Percentiles rank a stretch among this genome's conserved stretches.
Conservation (phyloP, 495 filamentous ascomycete genomes). For the Extremus antarcticus region DNA sequence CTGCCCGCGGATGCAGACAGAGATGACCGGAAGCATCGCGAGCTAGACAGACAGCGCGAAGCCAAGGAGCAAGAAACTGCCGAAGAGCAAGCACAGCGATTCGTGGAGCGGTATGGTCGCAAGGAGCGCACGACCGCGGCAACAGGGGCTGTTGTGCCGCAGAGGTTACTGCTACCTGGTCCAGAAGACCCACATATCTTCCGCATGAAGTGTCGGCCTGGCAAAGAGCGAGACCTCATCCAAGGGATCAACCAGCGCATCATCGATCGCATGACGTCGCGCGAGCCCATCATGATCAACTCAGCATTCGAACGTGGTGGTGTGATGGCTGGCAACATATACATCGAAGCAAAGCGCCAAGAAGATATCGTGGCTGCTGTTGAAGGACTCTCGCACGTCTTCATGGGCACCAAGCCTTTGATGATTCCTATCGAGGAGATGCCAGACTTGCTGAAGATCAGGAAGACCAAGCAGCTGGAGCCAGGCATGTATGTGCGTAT, state of each 20-base stretch:
- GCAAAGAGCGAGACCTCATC: constrained; percentile 87
- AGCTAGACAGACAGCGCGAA: constrained; percentile 86
- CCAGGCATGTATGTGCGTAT: constrained; percentile 89
- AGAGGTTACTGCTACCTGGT: constrained; percentile 77
- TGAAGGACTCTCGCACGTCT: constrained; percentile 74
- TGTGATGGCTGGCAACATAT: constrained; percentile 86
- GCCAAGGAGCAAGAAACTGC: constrained; percentile 75
- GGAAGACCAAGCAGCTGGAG: constrained; percentile 73
- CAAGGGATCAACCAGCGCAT: constrained; percentile 77
- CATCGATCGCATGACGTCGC: constrained; percentile 61
- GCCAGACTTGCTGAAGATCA: constrained; percentile 84
- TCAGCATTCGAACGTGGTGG: constrained; percentile 83
- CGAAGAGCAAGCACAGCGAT: constrained; percentile 78
- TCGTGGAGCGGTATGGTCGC: constrained; percentile 74
- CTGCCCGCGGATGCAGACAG: constrained; percentile 64
- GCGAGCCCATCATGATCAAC: constrained; percentile 66
- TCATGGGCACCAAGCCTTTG: constrained; percentile 69
- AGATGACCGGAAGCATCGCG: constrained; percentile 86
- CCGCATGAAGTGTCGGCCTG: constrained; percentile 84
- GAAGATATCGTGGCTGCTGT: constrained; percentile 72
- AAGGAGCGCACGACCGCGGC: constrained; percentile 44
- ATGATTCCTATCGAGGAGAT: constrained; percentile 95
- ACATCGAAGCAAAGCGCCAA: constrained; percentile 80
- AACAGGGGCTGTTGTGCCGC: constrained; percentile 63
- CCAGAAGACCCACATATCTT: constrained; percentile 95